Percentiles rank a stretch among this genome's conserved stretches.
Conservation (phyloP, 257 asterid species). For the Catharanthus roseus region DNA sequence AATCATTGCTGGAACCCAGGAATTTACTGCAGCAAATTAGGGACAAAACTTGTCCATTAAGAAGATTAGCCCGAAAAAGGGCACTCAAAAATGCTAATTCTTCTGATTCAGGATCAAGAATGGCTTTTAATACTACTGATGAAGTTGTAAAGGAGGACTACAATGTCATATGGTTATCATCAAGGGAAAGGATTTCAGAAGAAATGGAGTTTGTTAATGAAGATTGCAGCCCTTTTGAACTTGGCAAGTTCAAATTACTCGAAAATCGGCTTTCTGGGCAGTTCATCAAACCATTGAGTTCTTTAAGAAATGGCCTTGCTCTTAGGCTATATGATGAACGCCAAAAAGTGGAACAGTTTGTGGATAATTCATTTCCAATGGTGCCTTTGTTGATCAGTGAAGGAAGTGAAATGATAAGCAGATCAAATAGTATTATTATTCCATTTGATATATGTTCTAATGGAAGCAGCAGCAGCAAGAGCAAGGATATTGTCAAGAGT, state of each 20-base stretch:
- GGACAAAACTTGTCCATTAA: conserved; percentile 54
- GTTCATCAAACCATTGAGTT: conserved; percentile 18
- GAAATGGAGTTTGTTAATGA: conserved; percentile 19
- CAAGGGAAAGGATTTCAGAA: conserved; percentile 12
- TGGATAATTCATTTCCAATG: conserved; percentile 12
- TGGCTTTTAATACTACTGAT: background rate
- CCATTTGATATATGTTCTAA: conserved; percentile 18
- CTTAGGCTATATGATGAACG: conserved; percentile 14
- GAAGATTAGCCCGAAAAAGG: conserved; percentile 34
- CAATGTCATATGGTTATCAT: conserved; percentile 9
- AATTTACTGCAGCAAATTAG: conserved; percentile 56
- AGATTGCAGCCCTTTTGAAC: conserved; percentile 14
- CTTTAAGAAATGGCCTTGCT: conserved; percentile 24
- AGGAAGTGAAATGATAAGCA: conserved; percentile 16
- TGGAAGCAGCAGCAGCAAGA: conserved; percentile 11
- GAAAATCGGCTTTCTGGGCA: conserved; percentile 11
- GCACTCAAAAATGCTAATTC: conserved; percentile 13
- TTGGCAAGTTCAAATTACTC: conserved; percentile 6
- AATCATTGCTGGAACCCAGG: conserved; percentile 35
- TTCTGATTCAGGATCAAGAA: conserved; percentile 12
- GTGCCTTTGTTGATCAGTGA: conserved; percentile 34
- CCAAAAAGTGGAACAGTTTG: conserved; percentile 27
- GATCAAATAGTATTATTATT: conserved; percentile 16
- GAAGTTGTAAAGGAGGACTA: conserved; percentile 12
- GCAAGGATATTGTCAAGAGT: conserved; percentile 8